phyloP scores from a whole-genome alignment of 1,139 yeast species.

The Saccharomyces pastorianus region DNA sequence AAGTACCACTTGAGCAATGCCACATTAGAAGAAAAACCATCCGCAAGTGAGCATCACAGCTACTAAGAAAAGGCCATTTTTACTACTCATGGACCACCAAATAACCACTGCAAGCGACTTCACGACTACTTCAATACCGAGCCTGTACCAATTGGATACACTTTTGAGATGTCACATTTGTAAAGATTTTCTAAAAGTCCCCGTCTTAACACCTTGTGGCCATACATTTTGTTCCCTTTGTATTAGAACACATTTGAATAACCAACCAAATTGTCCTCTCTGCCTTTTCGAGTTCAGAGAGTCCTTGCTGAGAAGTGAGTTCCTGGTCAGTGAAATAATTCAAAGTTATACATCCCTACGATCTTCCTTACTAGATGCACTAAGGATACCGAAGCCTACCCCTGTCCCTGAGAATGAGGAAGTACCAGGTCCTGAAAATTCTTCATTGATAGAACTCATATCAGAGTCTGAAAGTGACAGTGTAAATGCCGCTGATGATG shows the following conservation, averaged over 20 bases:
- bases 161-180: constrained; percentile 84
- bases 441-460: constrained; percentile 14
- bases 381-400: constrained; percentile 2
- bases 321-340: constrained; percentile 65
- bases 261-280: constrained; percentile 63
- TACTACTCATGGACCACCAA: constrained; percentile 8
- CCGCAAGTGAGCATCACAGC: neutral
- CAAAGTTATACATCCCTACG: constrained; percentile 46
- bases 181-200: constrained; percentile 73
- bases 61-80: neutral
- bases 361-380: constrained; percentile 18
- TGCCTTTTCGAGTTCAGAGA: constrained; percentile 70
- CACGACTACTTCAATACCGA: constrained; percentile 45
- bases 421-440: constrained; percentile 1
- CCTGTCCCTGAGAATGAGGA: constrained; percentile 1
- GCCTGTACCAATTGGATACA: constrained; percentile 55
- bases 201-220: constrained; percentile 78
- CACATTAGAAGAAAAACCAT: neutral
- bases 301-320: constrained; percentile 59
- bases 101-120: constrained; percentile 71
- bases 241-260: constrained; percentile 61
- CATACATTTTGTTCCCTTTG: constrained; percentile 91
- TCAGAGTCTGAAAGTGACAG: constrained; percentile 8
- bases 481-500: constrained; percentile 22
- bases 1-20: neutral